phyloP scores from a whole-genome alignment of 2,329 filamentous ascomycete species.

The Scytalidium sp. region DNA sequence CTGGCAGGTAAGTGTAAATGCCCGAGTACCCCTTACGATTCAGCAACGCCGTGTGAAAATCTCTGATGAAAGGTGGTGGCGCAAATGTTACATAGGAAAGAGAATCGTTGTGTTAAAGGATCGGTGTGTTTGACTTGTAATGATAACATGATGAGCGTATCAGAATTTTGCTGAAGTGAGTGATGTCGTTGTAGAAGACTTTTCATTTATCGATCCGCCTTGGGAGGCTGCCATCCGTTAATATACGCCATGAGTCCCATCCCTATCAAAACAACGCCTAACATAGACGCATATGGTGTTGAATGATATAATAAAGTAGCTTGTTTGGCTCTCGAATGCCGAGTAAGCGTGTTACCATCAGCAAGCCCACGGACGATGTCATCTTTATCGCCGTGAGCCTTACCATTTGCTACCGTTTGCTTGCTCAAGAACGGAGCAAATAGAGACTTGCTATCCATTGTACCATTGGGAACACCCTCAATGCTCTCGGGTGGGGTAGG shows the following conservation, averaged over 20 bases:
- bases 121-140: background rate
- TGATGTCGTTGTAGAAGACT: background rate
- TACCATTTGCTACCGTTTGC: slow-evolving; percentile 15
- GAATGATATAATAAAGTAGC: slow-evolving; percentile 50
- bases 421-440: slow-evolving; percentile 13
- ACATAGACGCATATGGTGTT: slow-evolving; percentile 76
- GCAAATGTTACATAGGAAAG: background rate
- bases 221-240: slow-evolving; percentile 68
- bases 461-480: background rate
- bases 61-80: background rate
- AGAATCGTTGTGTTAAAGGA: background rate
- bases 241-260: slow-evolving; percentile 85
- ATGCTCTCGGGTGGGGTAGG: slow-evolving; percentile 1
- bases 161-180: background rate
- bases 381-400: slow-evolving; percentile 8
- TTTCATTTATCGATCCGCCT: slow-evolving; percentile 24
- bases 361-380: slow-evolving; percentile 12
- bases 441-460: slow-evolving; percentile 8
- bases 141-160: background rate
- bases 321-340: slow-evolving; percentile 33
- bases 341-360: slow-evolving; percentile 25
- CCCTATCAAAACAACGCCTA: slow-evolving; percentile 77
- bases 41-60: background rate
- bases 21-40: background rate
- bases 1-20: background rate